These are phyloP conservation scores for Syzygium syzygioides DNA, from an alignment of 441 rosid species.

Conservation along the genomic window DNA sequence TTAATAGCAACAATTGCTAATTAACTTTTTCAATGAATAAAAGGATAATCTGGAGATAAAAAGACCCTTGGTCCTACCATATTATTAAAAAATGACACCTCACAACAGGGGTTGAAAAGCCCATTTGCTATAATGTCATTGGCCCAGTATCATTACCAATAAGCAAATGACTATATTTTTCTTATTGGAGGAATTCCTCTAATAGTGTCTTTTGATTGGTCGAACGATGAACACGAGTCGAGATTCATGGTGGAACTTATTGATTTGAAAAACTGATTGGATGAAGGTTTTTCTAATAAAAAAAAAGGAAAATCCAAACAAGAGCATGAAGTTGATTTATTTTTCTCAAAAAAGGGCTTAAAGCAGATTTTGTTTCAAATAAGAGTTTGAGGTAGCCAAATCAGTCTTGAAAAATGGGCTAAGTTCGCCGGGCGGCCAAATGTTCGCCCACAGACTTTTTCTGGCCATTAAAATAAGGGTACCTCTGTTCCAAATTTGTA, in stretches of 20 bases:
- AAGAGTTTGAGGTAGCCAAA: too few species aligned
- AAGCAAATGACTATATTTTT: not conserved
- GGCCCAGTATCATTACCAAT: not conserved
- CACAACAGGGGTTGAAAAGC: not conserved
- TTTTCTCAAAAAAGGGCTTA: too few species aligned
- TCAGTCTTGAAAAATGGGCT: too few species aligned
- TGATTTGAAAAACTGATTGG: not conserved
- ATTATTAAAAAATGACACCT: not conserved
- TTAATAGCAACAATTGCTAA: not conserved
- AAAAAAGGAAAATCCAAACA: too few species aligned
- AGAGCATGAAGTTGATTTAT: too few species aligned
- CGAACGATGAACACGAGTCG: not conserved
- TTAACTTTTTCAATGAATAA: not conserved
- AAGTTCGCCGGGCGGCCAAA: too few species aligned
- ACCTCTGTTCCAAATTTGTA: too few species aligned
- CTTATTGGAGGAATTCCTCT: not conserved
- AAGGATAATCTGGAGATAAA: not conserved
- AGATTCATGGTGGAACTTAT: not conserved
- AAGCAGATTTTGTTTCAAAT: too few species aligned
- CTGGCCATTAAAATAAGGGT: too few species aligned
- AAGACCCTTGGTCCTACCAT: fast-evolving
- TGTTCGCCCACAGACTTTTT: too few species aligned
- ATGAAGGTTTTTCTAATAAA: not conserved
- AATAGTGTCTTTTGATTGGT: not conserved
- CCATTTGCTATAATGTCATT: not conserved